Evolutionary conservation across 2,329 filamentous ascomycete species (phyloP), one percentile per base, ranked within the genome.

Genomic region (Penicillium sp.): DNA sequence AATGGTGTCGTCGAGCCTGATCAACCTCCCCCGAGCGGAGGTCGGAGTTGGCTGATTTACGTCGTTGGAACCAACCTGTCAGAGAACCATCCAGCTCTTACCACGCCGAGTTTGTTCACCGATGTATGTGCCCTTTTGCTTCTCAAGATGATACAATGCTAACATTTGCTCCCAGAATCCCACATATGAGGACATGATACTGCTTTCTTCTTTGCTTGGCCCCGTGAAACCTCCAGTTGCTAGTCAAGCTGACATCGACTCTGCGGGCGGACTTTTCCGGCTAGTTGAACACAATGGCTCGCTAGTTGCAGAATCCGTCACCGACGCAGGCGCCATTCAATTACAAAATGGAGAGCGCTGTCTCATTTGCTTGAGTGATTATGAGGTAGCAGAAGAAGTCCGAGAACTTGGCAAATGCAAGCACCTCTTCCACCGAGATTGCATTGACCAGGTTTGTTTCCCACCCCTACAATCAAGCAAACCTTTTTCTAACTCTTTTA

Each of bases 141-240:
- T 18, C 29, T 9, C 18, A 9, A 22, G 22, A 5, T 10, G 11
- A 23, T 1, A 17, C 12, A 30, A 6, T 30, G n/a, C 13, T 37
- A 32, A 37, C 16, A 6, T 26, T n/a, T n/a, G n/a, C 11, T 12
- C n/a, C 4, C 12, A 73, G 69, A 73, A 74, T 35, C 80, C 80
- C 2, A 82, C 80, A 1, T 84, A 84, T 53, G 80, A 84, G 60
- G 80, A 84, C 50, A 84, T 84, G 80, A 75, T 83, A 56, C 65
- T 84, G 30, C 69, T 84, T 3, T 82, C 79, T 9, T 79, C 78
- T 9, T 69, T 84, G 8, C 66, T 84, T 11, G 80, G 80, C 1
- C 80, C 80, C 32, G 80, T 75, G 3, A 84, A 84, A 54, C 79
- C 80, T 2, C 80, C 80, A 2, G 80, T 84, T 34, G 80, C 80